Conservation (phyloP, 1,139 yeast species). For the Waltiozyma sp. region DNA sequence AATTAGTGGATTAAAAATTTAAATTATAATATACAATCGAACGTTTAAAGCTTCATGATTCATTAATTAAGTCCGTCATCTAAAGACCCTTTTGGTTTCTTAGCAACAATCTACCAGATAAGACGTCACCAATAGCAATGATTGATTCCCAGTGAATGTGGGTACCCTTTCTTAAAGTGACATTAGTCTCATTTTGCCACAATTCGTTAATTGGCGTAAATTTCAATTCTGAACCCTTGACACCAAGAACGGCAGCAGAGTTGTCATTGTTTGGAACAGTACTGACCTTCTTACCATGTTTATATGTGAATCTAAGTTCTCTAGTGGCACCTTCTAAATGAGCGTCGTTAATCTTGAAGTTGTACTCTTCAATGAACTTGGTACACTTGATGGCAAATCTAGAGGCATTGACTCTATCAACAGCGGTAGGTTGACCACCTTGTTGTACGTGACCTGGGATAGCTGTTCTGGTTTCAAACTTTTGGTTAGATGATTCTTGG, state of each 20-base stretch:
- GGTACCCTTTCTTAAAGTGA: constrained; percentile 51
- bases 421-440: constrained; percentile 92
- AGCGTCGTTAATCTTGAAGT: constrained; percentile 15
- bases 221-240: constrained; percentile 50
- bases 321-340: constrained; percentile 22
- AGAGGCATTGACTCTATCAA: constrained; percentile 87
- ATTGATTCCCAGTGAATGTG: constrained; percentile 59
- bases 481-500: constrained; percentile 61
- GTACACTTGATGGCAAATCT: constrained; percentile 84
- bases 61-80: too few relatives aligned
- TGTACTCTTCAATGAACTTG: constrained; percentile 64
- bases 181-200: constrained; percentile 50
- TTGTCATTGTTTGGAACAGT: constrained; percentile 28
- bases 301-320: constrained; percentile 30
- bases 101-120: constrained; percentile 53
- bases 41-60: too few relatives aligned
- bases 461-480: constrained; percentile 88
- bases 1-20: too few relatives aligned
- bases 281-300: constrained; percentile 27
- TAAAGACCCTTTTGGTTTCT: constrained; percentile 22
- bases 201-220: constrained; percentile 45
- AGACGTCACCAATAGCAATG: constrained; percentile 48
- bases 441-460: constrained; percentile 98
- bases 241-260: constrained; percentile 58
- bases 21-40: too few relatives aligned